Evolutionary conservation across 2,329 filamentous ascomycete genomes (phyloP), one percentile per base, ranked within the genome.

Genomic region (Septoria petroselini): DNA sequence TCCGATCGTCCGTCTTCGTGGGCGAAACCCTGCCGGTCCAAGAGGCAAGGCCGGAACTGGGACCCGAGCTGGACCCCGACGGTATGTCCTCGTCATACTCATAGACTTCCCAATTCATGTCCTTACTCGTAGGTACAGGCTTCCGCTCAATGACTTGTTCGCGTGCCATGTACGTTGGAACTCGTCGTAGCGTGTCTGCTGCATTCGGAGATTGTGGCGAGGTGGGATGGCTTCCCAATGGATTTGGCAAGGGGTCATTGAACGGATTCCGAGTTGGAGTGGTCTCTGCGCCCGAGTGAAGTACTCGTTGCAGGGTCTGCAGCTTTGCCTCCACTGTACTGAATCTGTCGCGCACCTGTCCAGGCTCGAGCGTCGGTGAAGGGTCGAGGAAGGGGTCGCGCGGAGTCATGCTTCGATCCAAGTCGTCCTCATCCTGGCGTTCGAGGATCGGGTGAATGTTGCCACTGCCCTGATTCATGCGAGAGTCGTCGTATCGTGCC

Each of bases 1-100:
- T 82, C 15, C 78, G 73, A 29, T 81, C 77, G 33, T 81, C 77
- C 25, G 70, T 75, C 53, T 76, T 78, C 2, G 75, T 71, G 0
- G 76, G 74, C 1, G 77, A 79, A 1, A 66, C 48, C 9, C 70
- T 68, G 3, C 75, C 70, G 9, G 41, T 54, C 17, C 54, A 59
- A 2, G 35, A 53, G 11, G 42, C 38, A 15, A 38, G 29, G 9
- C 30, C 43, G 17, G 34, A 29, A 19, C 12, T 7, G 29, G 19
- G 14, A 5, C 45, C 45, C 1, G 42, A 46, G 5, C 21, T 29
- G 21, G 21, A 37, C 3, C 37, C 38, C 3, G 54, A 54, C 3
- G 49, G 40, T 1, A 54, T 47, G 11, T 58, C 55, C 19, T 57
- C 50, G 1, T 37, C 21, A 7, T 41, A 48, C 21, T 55, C 54